phyloP scores from a whole-genome alignment of 768 basidiomycete species.

The Pisolithus microcarpus region DNA sequence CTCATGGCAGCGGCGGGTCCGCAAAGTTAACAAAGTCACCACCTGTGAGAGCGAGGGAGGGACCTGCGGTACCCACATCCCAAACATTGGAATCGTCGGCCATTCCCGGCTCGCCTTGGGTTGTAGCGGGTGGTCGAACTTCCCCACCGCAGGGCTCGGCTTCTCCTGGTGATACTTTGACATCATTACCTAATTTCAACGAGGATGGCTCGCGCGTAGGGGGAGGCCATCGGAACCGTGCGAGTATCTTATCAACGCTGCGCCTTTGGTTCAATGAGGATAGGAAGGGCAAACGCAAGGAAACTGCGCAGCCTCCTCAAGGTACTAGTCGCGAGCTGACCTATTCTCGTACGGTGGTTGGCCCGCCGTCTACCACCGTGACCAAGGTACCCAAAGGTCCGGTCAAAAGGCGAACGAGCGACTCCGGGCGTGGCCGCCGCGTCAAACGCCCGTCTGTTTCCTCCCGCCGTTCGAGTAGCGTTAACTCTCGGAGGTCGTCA shows the following conservation, averaged over 20 bases:
- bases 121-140: constrained; percentile 45
- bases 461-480: constrained; percentile 84
- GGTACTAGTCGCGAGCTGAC: constrained; percentile 16
- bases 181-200: constrained; percentile 35
- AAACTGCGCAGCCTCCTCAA: constrained; percentile 19
- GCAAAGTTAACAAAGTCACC: constrained; percentile 64
- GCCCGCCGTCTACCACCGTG: constrained; percentile 19
- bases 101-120: constrained; percentile 65
- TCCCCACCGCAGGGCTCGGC: constrained; percentile 33
- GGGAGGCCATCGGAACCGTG: constrained; percentile 52
- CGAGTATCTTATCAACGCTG: constrained; percentile 79
- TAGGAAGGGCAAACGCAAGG: constrained; percentile 78
- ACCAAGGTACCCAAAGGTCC: constrained; percentile 27
- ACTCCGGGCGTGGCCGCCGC: constrained; percentile 41
- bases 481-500: constrained; percentile 76
- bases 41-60: constrained; percentile 47
- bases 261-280: constrained; percentile 92
- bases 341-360: constrained; percentile 20
- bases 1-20: constrained; percentile 56
- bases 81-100: constrained; percentile 36
- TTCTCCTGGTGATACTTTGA: constrained; percentile 49
- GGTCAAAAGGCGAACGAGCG: constrained; percentile 47
- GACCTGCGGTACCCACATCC: constrained; percentile 39
- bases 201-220: constrained; percentile 27
- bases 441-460: constrained; percentile 65